Evolutionary conservation across 1,284 basidiomycete species (phyloP).

Genomic region (Trichosporon coremiiforme): DNA sequence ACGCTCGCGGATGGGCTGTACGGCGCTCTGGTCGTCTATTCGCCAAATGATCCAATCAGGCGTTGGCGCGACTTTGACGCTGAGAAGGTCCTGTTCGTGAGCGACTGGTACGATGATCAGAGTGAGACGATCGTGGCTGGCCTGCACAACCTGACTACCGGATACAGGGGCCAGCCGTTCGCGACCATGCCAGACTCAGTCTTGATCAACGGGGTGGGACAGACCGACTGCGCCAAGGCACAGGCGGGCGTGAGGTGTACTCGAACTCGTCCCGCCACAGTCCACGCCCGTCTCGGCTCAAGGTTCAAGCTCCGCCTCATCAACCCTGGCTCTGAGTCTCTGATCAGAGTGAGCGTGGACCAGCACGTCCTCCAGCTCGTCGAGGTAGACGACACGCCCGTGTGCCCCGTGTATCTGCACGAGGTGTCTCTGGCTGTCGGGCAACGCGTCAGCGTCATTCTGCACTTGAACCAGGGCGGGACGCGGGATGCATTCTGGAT

Average conservation of each 20-base stretch:
- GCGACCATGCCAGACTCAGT: slow-evolving; percentile 36
- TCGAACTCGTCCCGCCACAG: neutral
- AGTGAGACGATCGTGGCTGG: slow-evolving; percentile 34
- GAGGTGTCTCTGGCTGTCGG: slow-evolving; percentile 39
- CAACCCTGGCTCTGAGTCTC: slow-evolving; percentile 32
- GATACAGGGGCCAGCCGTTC: slow-evolving; percentile 20
- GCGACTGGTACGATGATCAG: slow-evolving; percentile 42
- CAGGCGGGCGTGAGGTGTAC: slow-evolving; percentile 23
- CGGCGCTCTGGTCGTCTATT: slow-evolving; percentile 42
- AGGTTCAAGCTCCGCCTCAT: slow-evolving; percentile 36
- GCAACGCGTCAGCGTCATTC: slow-evolving; percentile 49
- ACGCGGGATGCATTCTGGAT: slow-evolving; percentile 46
- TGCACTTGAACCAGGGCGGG: slow-evolving; percentile 42
- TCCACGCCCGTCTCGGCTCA: neutral
- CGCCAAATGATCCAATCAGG: slow-evolving; percentile 31
- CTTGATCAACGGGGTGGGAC: slow-evolving; percentile 41
- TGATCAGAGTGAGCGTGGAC: slow-evolving; percentile 42
- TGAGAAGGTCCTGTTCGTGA: slow-evolving; percentile 36
- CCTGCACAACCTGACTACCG: slow-evolving; percentile 23
- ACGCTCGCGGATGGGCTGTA: slow-evolving; percentile 40
- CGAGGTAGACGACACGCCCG: slow-evolving; percentile 40
- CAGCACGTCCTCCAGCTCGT: slow-evolving; percentile 41
- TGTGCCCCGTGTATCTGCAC: slow-evolving; percentile 37
- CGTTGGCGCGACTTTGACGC: slow-evolving; percentile 36
- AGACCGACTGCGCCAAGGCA: slow-evolving; percentile 21